Percentiles rank a stretch among this genome's conserved stretches.
Evolutionary conservation across 768 basidiomycete genomes (phyloP).

Genomic region (Dictyophora rubrovolvata): DNA sequence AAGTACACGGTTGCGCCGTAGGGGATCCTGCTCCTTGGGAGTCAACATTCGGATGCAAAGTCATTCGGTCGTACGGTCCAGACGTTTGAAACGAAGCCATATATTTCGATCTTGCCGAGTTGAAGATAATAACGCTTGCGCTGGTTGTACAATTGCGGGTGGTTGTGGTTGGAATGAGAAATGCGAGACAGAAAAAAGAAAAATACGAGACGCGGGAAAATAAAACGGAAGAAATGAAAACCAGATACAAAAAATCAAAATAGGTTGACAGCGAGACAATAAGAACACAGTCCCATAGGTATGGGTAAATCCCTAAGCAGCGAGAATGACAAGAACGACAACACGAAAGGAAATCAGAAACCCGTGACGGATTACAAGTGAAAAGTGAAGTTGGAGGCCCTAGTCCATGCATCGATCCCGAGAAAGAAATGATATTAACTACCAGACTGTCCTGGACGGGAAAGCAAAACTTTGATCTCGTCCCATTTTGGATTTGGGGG

Average conservation of each 20-base stretch:
- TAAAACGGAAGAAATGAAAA: not conserved
- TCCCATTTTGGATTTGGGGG: conserved; percentile 1
- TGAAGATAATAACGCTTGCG: not conserved
- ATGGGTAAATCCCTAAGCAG: not conserved
- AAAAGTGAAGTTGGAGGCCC: not conserved
- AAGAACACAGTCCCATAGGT: not conserved
- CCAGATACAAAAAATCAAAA: not conserved
- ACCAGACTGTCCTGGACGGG: conserved; percentile 5
- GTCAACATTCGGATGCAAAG: not conserved
- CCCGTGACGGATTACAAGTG: not conserved
- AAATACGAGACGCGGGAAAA: not conserved
- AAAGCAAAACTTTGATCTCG: conserved; percentile 4
- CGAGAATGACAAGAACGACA: no score
- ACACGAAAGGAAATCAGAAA: not conserved
- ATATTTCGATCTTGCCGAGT: not conserved
- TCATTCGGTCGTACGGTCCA: not conserved
- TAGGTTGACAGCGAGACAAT: not conserved
- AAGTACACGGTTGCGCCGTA: not conserved
- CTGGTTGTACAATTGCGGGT: not conserved
- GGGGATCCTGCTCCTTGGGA: not conserved
- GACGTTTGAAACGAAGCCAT: not conserved
- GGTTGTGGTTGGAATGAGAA: not conserved
- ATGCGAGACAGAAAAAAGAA: not conserved
- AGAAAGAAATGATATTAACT: conserved; percentile 2
- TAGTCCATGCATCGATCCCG: not conserved